Evolutionary conservation across 768 basidiomycete species (phyloP).

Genomic region (Suillus cothurnatus): DNA sequence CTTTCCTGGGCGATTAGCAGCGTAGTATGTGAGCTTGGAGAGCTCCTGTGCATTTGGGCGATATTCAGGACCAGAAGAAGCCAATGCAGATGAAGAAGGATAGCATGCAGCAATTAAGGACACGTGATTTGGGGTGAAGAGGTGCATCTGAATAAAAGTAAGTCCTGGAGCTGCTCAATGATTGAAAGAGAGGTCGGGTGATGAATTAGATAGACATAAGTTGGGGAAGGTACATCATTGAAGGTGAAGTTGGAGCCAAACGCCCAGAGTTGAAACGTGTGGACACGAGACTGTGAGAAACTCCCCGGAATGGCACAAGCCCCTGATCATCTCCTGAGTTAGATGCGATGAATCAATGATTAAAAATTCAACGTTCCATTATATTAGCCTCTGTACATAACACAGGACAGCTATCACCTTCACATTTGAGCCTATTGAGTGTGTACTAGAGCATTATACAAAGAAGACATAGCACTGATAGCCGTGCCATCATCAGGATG

Average conservation of each 20-base stretch:
- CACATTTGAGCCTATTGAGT: background rate
- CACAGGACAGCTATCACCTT: background rate
- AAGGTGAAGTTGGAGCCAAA: background rate
- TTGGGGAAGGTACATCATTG: slow-evolving; percentile 3
- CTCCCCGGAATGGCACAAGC: background rate
- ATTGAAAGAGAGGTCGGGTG: background rate
- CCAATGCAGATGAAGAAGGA: slow-evolving; percentile 73
- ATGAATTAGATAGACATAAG: slow-evolving; percentile 7
- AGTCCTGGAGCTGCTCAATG: background rate
- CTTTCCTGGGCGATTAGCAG: slow-evolving; percentile 81
- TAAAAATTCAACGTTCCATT: background rate
- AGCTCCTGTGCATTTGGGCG: slow-evolving; percentile 84
- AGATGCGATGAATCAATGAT: too few species aligned
- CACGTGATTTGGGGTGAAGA: slow-evolving; percentile 84
- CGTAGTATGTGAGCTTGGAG: slow-evolving; percentile 84
- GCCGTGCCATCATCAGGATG: slow-evolving; percentile 12
- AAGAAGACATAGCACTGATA: slow-evolving; percentile 13
- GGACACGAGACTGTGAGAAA: slow-evolving; percentile 6
- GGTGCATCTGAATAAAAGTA: slow-evolving; percentile 49
- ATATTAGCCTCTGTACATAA: background rate
- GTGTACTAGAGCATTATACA: slow-evolving; percentile 17
- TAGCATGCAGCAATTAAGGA: slow-evolving; percentile 86
- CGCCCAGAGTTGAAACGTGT: background rate
- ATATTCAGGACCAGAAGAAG: slow-evolving; percentile 76
- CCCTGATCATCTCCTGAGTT: too few species aligned